Evolutionary conservation across 176 grass and related monocot species (phyloP).

Genomic region (Phyllostachys edulis): DNA sequence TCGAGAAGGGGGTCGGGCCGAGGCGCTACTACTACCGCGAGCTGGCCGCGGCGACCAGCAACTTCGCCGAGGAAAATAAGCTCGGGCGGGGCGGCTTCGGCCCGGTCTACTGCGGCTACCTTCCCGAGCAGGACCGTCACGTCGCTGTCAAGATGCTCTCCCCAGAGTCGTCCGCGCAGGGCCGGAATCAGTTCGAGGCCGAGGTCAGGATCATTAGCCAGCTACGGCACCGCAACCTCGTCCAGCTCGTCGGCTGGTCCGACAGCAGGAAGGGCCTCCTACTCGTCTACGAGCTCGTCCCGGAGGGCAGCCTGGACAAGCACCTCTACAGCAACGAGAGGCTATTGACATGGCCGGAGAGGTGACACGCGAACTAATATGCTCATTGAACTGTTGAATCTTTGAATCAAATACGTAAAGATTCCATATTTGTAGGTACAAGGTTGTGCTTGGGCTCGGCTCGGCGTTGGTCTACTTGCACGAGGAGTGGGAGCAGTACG

Average conservation of each 20-base stretch:
- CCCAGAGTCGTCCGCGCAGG: too few relatives aligned
- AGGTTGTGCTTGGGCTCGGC: neutral
- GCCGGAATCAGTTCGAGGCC: too few relatives aligned
- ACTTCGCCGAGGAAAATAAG: neutral
- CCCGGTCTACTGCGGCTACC: too few relatives aligned
- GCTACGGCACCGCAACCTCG: too few relatives aligned
- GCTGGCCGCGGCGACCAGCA: neutral
- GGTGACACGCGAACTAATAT: neutral
- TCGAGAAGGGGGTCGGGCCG: neutral
- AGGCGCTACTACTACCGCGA: neutral
- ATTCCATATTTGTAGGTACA: neutral
- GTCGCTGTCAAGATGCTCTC: too few relatives aligned
- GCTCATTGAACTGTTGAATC: too few relatives aligned
- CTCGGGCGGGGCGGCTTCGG: too few relatives aligned
- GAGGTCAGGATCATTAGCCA: too few relatives aligned
- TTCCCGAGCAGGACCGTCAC: too few relatives aligned
- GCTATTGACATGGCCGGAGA: neutral
- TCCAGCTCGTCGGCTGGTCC: neutral
- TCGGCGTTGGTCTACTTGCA: neutral
- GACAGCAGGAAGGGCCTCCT: constrained; percentile 1
- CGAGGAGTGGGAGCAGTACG: neutral
- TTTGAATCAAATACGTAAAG: too few relatives aligned
- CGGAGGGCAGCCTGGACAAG: constrained; percentile 47
- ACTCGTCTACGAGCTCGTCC: neutral
- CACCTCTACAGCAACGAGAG: neutral